These are phyloP conservation scores for Fusarium avenaceum DNA, from an alignment of 2,329 filamentous ascomycete genomes.

Conservation along the genomic window DNA sequence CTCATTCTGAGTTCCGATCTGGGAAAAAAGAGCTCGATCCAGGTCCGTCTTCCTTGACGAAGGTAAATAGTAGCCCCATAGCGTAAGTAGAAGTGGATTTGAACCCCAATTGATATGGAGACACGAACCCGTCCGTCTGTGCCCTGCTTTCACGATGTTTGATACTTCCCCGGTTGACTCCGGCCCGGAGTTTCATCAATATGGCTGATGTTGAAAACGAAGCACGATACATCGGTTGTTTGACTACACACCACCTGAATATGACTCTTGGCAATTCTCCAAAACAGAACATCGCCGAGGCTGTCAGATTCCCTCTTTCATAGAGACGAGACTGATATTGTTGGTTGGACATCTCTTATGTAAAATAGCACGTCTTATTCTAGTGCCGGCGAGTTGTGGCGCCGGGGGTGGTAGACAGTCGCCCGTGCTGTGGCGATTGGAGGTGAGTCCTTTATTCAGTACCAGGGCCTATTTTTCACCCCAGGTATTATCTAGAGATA, in stretches of 20 bases:
- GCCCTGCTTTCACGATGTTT: conserved; percentile 27
- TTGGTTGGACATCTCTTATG: not conserved
- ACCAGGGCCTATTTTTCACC: conserved; percentile 1
- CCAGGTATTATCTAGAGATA: conserved; percentile 18
- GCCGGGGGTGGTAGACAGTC: conserved; percentile 7
- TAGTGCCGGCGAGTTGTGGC: conserved; percentile 16
- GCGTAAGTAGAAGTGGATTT: conserved; percentile 35
- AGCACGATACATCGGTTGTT: conserved; percentile 19
- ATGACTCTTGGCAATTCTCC: conserved; percentile 16
- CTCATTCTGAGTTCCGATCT: conserved; percentile 25
- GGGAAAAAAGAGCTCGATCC: conserved; percentile 29
- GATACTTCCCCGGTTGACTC: conserved; percentile 21
- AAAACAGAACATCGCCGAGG: conserved; percentile 7
- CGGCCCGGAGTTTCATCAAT: conserved; percentile 33
- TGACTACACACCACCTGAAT: conserved; percentile 17
- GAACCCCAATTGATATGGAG: conserved; percentile 18
- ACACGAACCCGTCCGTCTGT: conserved; percentile 18
- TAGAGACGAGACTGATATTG: not conserved
- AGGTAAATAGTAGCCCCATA: conserved; percentile 16
- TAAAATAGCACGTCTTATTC: conserved; percentile 16
- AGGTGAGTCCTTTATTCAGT: conserved; percentile 9
- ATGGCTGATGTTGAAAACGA: conserved; percentile 18
- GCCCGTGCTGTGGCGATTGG: conserved; percentile 43
- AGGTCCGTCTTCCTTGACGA: conserved; percentile 31
- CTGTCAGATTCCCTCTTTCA: conserved; percentile 2